A percentile compares a stretch with the other conserved stretches of the same genome.
Conservation (phyloP, 2,329 filamentous ascomycete genomes). For the Gnomoniopsis sp. region DNA sequence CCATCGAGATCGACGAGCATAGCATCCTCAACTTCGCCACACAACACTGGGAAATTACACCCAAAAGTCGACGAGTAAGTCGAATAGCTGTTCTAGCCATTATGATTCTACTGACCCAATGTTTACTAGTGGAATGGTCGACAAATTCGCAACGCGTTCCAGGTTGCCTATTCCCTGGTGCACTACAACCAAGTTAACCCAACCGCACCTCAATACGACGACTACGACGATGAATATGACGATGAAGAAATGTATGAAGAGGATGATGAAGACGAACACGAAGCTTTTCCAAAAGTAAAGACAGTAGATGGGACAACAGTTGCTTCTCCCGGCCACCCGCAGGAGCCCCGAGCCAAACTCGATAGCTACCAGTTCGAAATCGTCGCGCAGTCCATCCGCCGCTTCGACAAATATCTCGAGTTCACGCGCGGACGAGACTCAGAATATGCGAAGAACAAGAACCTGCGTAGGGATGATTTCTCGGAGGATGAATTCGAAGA, state of each 20-base stretch:
- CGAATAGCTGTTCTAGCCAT: background rate
- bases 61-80: background rate
- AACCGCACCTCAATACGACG: background rate
- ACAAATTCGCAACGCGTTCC: constrained; percentile 12
- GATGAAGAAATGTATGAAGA: background rate
- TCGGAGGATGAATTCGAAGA: background rate
- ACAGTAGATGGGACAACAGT: background rate
- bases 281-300: background rate
- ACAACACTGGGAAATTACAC: background rate
- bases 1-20: background rate
- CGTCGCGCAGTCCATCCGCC: constrained; percentile 2
- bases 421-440: constrained; percentile 3
- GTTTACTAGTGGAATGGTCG: constrained; percentile 4
- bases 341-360: background rate
- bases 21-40: background rate
- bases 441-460: background rate
- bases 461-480: background rate
- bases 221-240: background rate
- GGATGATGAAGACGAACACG: background rate
- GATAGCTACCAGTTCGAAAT: constrained; percentile 1
- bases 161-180: constrained; percentile 14
- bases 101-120: background rate
- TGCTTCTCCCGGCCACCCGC: background rate
- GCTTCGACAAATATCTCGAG: constrained; percentile 7
- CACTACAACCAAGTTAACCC: background rate